Evolutionary conservation across 768 basidiomycete genomes (phyloP).

Genomic region (Termitomyces sp.): DNA sequence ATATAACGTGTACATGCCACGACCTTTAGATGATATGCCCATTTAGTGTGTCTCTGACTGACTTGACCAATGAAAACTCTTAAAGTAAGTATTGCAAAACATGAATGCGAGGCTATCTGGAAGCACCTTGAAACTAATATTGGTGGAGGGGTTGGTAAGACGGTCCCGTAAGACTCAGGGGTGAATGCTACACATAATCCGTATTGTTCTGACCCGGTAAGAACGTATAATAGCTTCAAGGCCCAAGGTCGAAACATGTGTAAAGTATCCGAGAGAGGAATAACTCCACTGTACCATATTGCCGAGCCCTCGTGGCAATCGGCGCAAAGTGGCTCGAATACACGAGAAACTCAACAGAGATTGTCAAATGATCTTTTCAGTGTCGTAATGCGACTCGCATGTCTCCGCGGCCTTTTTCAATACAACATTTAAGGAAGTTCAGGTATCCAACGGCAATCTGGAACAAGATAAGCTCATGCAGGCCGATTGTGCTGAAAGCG

Average conservation of each 20-base stretch:
- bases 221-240: not conserved
- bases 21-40: not conserved
- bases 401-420: conserved; percentile 8
- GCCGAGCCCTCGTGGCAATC: conserved; percentile 1
- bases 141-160: not conserved
- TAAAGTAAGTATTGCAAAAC: not conserved
- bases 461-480: not conserved
- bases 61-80: not conserved
- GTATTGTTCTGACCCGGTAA: not conserved
- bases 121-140: not conserved
- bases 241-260: conserved; percentile 3
- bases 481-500: not conserved
- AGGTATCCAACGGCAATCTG: not conserved
- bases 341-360: not conserved
- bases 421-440: not conserved
- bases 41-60: conserved; percentile 2
- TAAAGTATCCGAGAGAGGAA: not conserved
- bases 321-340: not conserved
- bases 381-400: conserved; percentile 2
- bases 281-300: not conserved
- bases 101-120: not conserved
- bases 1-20: conserved; percentile 14
- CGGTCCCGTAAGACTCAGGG: not conserved
- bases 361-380: not conserved
- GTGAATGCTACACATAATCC: not conserved